Evolutionary conservation across 805 yeast genomes (phyloP).

Genomic region (Sungouiozyma intestinalis): DNA sequence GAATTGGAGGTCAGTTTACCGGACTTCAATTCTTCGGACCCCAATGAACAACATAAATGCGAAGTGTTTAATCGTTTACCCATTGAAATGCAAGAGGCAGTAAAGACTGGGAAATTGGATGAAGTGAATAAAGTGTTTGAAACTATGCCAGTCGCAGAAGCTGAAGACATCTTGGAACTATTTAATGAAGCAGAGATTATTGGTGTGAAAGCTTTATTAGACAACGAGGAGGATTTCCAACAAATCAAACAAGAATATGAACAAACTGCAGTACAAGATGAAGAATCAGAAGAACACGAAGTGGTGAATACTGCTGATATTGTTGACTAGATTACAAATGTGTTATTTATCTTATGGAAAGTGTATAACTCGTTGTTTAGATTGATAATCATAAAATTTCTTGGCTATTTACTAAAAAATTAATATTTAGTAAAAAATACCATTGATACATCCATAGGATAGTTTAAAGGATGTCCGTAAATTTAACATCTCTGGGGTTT

Average conservation of each 20-base stretch:
- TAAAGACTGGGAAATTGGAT: constrained; percentile 61
- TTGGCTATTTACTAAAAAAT: not conserved
- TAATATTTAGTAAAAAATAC: not conserved
- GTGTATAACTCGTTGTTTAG: no score
- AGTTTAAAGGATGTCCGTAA: no score
- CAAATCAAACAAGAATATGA: constrained; percentile 39
- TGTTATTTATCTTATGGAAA: no score
- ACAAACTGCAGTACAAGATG: constrained; percentile 1
- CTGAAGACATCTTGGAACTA: constrained; percentile 63
- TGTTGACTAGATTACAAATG: not conserved
- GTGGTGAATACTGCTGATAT: not conserved
- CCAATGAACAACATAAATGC: constrained; percentile 34
- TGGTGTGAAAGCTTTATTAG: constrained; percentile 67
- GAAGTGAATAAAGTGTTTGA: constrained; percentile 78
- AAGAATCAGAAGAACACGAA: constrained; percentile 1
- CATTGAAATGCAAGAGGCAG: constrained; percentile 57
- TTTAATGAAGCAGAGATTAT: constrained; percentile 77
- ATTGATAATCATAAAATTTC: no score
- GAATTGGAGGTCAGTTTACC: constrained; percentile 67
- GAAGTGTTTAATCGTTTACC: constrained; percentile 51
- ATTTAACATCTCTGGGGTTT: no score
- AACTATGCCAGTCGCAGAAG: constrained; percentile 59
- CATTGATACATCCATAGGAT: no score
- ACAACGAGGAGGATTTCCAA: constrained; percentile 60
- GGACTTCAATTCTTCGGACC: constrained; percentile 38